Conservation (phyloP, 2,329 filamentous ascomycete species). For the Paecilomyces sp. region DNA sequence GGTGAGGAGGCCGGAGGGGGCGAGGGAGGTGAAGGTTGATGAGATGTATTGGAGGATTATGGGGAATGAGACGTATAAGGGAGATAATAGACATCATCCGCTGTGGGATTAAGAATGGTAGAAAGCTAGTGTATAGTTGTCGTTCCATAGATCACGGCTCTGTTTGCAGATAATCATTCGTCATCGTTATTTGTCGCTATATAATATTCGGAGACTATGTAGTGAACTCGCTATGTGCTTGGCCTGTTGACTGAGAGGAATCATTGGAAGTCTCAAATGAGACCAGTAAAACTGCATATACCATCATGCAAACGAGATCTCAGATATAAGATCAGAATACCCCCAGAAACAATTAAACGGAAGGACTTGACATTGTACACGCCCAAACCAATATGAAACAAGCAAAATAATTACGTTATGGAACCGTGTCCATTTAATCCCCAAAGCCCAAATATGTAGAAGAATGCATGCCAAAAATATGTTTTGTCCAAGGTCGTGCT, state of each 20-base stretch:
- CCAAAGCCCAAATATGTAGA: neutral
- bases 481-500: neutral
- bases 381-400: neutral
- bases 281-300: neutral
- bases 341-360: neutral
- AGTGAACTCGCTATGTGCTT: neutral
- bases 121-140: neutral
- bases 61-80: slow-evolving; percentile 4
- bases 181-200: neutral
- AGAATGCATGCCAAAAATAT: neutral
- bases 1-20: slow-evolving; percentile 4
- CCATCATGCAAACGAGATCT: neutral
- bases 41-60: slow-evolving; percentile 6
- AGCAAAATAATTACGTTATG: neutral
- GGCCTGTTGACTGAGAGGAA: neutral
- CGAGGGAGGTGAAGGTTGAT: slow-evolving; percentile 1
- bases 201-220: neutral
- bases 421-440: neutral
- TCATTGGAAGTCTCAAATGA: neutral
- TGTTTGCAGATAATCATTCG: neutral
- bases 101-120: neutral
- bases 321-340: neutral
- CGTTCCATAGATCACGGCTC: neutral
- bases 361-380: neutral
- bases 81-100: slow-evolving; percentile 6